Evolutionary conservation across 225 moss, liverwort and hornwort genomes (phyloP), one percentile per base, ranked within the genome.

Genomic region (Polytrichum commune): DNA sequence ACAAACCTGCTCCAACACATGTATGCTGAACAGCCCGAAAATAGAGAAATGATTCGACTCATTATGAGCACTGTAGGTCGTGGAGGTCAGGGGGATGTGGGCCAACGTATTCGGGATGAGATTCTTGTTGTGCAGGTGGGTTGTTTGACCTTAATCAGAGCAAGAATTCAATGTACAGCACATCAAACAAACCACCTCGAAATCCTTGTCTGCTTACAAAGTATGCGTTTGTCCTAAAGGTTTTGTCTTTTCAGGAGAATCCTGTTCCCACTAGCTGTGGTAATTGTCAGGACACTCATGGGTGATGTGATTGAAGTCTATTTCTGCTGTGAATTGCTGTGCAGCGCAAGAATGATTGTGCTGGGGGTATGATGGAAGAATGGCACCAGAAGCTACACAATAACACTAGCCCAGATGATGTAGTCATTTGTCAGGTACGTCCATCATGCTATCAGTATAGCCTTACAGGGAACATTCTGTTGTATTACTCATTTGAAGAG

Each of bases 321-420:
- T 13, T 46, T 46, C 46, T 46, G 46, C 16, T 46, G 7, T 16
- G 16, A 16, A 46, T 46, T 46, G 3, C 46, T 46, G 46, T 89
- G 77, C 83, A 91, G 92, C 90, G 94, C 24, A 91, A 92, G 58
- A 91, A 91, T 74, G 90, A 94, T 71, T 91, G 90, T 79, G 83
- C 86, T 57, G 94, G 97, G 35, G 97, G 97, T 63, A 92, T 97
- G 94, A 97, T 97, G 97, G 97, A 97, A 89, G 94, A 97, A 82
- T 94, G 92, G 97, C 94, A 97, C 63, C 97, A 97, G 64, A 97
- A 97, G 75, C 92, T 97, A 7, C 97, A 97, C 77, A 97, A 97
- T 55, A 97, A 97, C 72, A 97, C 97, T 18, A 97, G 97, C 69
- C 97, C 94, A 58, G 94, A 97, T 83, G 97, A 97, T 71, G 94